These are phyloP conservation scores for Linaria vulgaris DNA, from an alignment of 257 asterid species.

Conservation along the genomic window DNA sequence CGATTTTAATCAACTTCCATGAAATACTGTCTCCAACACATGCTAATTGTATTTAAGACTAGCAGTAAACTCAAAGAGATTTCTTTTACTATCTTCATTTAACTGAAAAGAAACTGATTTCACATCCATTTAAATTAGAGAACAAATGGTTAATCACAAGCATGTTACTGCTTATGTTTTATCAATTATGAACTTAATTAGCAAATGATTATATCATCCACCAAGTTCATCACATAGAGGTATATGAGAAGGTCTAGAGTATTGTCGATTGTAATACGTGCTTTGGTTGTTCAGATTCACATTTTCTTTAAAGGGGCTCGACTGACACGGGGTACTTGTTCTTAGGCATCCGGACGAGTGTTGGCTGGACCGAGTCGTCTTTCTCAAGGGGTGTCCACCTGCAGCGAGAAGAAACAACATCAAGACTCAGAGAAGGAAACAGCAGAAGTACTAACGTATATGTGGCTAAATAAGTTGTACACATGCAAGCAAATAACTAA, in stretches of 20 bases:
- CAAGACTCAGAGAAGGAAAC: background rate
- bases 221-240: background rate
- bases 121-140: too few species aligned
- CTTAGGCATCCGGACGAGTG: constrained; percentile 82
- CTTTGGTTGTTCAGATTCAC: constrained; percentile 16
- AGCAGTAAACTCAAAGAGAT: too few species aligned
- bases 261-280: background rate
- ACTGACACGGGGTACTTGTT: constrained; percentile 74
- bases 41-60: too few species aligned
- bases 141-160: too few species aligned
- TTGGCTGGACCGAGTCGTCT: constrained; percentile 66
- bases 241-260: background rate
- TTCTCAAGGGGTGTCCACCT: constrained; percentile 76
- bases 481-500: background rate
- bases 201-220: background rate
- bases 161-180: too few species aligned
- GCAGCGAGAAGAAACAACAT: constrained; percentile 23
- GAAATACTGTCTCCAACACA: too few species aligned
- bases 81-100: too few species aligned
- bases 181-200: too few species aligned
- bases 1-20: too few species aligned
- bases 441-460: constrained; percentile 3
- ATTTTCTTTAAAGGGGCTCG: constrained; percentile 46
- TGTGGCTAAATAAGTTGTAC: background rate
- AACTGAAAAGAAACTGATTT: too few species aligned